phyloP scores from a whole-genome alignment of 176 grass and related monocot species.

The Poa pratensis region DNA sequence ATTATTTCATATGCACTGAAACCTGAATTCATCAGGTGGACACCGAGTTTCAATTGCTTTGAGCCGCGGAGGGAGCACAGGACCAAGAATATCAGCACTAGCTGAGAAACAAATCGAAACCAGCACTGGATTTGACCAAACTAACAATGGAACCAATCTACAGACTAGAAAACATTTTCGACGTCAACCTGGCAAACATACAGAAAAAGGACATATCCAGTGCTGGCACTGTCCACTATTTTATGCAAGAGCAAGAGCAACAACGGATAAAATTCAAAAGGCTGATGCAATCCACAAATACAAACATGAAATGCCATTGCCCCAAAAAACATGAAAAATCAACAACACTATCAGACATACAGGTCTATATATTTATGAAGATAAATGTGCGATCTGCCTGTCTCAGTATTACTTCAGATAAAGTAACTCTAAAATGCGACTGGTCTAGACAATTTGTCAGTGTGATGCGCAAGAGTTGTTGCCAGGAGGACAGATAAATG shows the following conservation, averaged over 20 bases:
- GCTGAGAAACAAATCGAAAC: not conserved
- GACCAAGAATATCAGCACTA: not conserved
- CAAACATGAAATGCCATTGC: slow-evolving; percentile 2
- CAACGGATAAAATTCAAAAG: not conserved
- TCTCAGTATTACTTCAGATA: slow-evolving; percentile 10
- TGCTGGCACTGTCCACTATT: not conserved
- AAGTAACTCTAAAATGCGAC: slow-evolving; percentile 15
- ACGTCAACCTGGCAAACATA: not conserved
- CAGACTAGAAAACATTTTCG: not conserved
- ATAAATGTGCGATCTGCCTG: slow-evolving; percentile 30
- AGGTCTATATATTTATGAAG: slow-evolving; percentile 26
- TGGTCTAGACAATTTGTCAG: slow-evolving; percentile 18
- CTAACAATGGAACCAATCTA: slow-evolving; percentile 15
- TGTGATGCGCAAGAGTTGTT: slow-evolving; percentile 3
- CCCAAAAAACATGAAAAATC: not conserved
- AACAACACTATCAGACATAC: slow-evolving; percentile 37
- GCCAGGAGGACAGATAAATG: slow-evolving; percentile 4
- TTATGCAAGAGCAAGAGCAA: slow-evolving; percentile 32
- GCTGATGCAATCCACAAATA: slow-evolving; percentile 25
- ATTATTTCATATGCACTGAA: too few species aligned
- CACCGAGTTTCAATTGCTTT: not conserved
- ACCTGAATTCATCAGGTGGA: not conserved
- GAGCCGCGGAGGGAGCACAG: not conserved
- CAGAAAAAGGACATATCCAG: not conserved
- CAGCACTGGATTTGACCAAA: not conserved